Evolutionary conservation across 208 protist species (phyloP), one percentile per base, ranked within the genome.

Genomic region (Acanthamoeba comandoni): DNA sequence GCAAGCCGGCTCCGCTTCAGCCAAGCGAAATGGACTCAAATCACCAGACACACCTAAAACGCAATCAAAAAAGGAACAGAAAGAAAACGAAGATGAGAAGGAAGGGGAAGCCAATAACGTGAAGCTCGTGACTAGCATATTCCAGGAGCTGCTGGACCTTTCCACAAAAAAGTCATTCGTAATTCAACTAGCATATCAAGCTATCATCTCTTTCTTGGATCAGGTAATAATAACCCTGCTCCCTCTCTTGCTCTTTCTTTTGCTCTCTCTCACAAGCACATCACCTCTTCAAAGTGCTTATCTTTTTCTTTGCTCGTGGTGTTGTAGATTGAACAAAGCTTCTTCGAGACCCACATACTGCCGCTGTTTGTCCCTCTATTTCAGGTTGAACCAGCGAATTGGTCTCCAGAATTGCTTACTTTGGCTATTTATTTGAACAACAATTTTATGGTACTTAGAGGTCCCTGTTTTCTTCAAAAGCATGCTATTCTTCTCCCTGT

Each of bases 151-250:
- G 19, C 43, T 60, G 24, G 62, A 90, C 48, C 8, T 90, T 49
- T 43, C 84, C 2, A 19, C 9, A 19, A 90, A 90, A 53, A 90
- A 90, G 84, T 90, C 84, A 11, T 90, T 77, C 84, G 13, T 90
- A 26, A 26, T 51, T 31, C 64, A 90, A 17, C 13, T 90, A 15
- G 58, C 62, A 48, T 43, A 90, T 51, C 64, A 75, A 35, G 31
- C 84, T 29, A 58, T 90, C 48, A 75, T 70, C 35, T 24, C 24
- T 9, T 43, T 90, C 64, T 65, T 90, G 15, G 52, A 43, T 70
- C 84, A 90, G 84, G 58, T 90, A 51, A 2, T 22, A 4, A 13
- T 9, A 17, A 19, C 31, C 15, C 52, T 39, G 22, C 51, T 84
- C 70, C 9, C 24, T 55, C 2, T 24, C 26, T 82, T 4, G 7